Percentiles rank a stretch among this genome's conserved stretches.
phyloP scores from a whole-genome alignment of 495 filamentous ascomycete genomes.

The Copromyces sp. region DNA sequence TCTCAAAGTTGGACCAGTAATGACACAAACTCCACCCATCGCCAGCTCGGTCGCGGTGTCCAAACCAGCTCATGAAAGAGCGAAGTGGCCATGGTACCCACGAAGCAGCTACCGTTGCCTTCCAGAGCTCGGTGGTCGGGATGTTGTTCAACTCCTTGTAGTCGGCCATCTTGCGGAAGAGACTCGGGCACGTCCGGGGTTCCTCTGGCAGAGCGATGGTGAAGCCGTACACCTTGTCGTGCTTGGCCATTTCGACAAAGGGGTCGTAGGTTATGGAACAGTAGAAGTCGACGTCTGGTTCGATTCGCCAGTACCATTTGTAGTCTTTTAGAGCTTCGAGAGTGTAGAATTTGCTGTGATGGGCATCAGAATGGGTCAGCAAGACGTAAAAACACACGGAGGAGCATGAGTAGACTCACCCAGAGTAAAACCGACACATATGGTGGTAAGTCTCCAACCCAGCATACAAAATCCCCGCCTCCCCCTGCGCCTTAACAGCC shows the following conservation, averaged over 20 bases:
- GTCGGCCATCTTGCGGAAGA: slow-evolving; percentile 38
- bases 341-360: slow-evolving; percentile 48
- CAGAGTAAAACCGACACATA: slow-evolving; percentile 96
- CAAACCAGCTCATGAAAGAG: slow-evolving; percentile 25
- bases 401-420: slow-evolving; percentile 40
- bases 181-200: slow-evolving; percentile 36
- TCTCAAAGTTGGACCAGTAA: slow-evolving; percentile 51
- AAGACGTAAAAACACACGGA: not conserved
- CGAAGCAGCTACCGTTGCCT: slow-evolving; percentile 27
- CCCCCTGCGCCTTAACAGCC: slow-evolving; percentile 76
- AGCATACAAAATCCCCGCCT: slow-evolving; percentile 87
- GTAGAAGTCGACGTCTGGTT: slow-evolving; percentile 42
- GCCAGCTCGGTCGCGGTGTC: slow-evolving; percentile 24
- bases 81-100: slow-evolving; percentile 35
- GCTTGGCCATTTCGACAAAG: slow-evolving; percentile 43
- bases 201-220: slow-evolving; percentile 43
- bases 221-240: slow-evolving; percentile 43
- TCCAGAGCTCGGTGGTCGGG: slow-evolving; percentile 28
- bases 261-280: slow-evolving; percentile 47
- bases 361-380: not conserved
- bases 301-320: slow-evolving; percentile 47
- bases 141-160: slow-evolving; percentile 29
- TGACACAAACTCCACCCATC: slow-evolving; percentile 44
- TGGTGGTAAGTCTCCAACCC: slow-evolving; percentile 98
- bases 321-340: slow-evolving; percentile 33